These are phyloP conservation scores for Metarhizium album DNA, from an alignment of 2,329 filamentous ascomycete species.

Conservation along the genomic window DNA sequence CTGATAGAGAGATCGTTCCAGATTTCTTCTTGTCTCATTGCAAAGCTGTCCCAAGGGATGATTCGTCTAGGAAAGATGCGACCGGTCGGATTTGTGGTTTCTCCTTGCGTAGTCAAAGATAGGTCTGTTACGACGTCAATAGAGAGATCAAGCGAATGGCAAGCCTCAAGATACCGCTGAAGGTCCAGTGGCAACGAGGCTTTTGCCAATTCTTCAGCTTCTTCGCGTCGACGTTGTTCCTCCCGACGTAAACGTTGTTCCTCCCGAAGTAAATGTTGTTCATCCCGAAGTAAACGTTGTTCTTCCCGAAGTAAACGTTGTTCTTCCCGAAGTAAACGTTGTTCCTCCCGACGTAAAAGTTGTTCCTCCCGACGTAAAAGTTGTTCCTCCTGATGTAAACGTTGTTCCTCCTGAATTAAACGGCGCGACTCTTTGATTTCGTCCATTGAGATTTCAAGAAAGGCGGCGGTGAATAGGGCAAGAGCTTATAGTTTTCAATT, in stretches of 20 bases:
- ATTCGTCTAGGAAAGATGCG: slow-evolving; percentile 25
- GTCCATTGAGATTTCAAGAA: background rate
- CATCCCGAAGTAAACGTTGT: background rate
- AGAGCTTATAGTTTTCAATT: background rate
- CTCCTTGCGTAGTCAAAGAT: slow-evolving; percentile 22
- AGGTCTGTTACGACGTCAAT: slow-evolving; percentile 21
- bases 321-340: slow-evolving; percentile 14
- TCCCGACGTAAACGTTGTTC: slow-evolving; percentile 14
- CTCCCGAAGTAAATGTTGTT: too few relatives aligned
- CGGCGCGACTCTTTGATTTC: background rate
- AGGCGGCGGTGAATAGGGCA: background rate
- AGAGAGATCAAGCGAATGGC: slow-evolving; percentile 20
- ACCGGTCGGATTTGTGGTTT: slow-evolving; percentile 21
- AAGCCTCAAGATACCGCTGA: slow-evolving; percentile 20
- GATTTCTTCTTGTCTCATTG: slow-evolving; percentile 18
- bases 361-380: too few relatives aligned
- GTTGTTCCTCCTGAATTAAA: background rate
- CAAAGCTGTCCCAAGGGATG: slow-evolving; percentile 24
- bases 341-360: slow-evolving; percentile 13
- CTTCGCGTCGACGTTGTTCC: slow-evolving; percentile 16
- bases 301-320: slow-evolving; percentile 15
- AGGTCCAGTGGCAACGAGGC: slow-evolving; percentile 14
- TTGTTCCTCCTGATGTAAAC: slow-evolving; percentile 2
- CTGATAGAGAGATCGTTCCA: slow-evolving; percentile 18
- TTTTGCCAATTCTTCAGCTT: slow-evolving; percentile 14